phyloP scores from a whole-genome alignment of 495 filamentous ascomycete species.

The Cladorrhinum samala region DNA sequence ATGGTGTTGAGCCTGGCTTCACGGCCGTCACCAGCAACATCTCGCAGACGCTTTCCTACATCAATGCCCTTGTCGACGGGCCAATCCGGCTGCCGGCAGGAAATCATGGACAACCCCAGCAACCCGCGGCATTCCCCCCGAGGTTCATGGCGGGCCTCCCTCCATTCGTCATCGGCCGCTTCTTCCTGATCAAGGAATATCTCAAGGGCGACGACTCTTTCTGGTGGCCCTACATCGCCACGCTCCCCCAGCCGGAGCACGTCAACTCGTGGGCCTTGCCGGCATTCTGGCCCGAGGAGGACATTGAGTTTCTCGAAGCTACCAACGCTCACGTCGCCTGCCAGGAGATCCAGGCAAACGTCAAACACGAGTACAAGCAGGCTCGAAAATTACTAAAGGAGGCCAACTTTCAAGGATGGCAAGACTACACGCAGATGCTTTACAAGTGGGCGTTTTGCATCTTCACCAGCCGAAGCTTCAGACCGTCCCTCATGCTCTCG shows the following conservation, averaged over 20 bases:
- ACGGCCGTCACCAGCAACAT: slow-evolving; percentile 34
- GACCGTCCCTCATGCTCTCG: slow-evolving; percentile 38
- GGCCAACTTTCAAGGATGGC: slow-evolving; percentile 20
- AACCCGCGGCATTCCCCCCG: slow-evolving; percentile 29
- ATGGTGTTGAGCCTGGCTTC: slow-evolving; percentile 20
- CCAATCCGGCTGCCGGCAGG: slow-evolving; percentile 1
- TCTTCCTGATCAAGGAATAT: slow-evolving; percentile 44
- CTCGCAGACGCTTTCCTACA: slow-evolving; percentile 37
- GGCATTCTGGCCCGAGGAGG: slow-evolving; percentile 40
- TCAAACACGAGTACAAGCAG: slow-evolving; percentile 39
- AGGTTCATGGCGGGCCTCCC: slow-evolving; percentile 33
- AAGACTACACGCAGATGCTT: slow-evolving; percentile 35
- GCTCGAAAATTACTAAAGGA: slow-evolving; percentile 35
- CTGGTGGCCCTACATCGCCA: slow-evolving; percentile 48
- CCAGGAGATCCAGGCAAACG: slow-evolving; percentile 35
- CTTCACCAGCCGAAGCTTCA: slow-evolving; percentile 50
- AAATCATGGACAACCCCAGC: neutral
- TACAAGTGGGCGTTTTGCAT: slow-evolving; percentile 53
- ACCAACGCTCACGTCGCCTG: slow-evolving; percentile 45
- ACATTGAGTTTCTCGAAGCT: slow-evolving; percentile 39
- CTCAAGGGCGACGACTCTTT: slow-evolving; percentile 39
- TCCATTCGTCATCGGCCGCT: slow-evolving; percentile 42
- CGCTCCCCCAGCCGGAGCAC: slow-evolving; percentile 44
- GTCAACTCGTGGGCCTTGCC: slow-evolving; percentile 34
- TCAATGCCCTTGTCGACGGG: slow-evolving; percentile 37